Evolutionary conservation across 768 basidiomycete genomes (phyloP).

Genomic region (Lactifluus subvellereus): DNA sequence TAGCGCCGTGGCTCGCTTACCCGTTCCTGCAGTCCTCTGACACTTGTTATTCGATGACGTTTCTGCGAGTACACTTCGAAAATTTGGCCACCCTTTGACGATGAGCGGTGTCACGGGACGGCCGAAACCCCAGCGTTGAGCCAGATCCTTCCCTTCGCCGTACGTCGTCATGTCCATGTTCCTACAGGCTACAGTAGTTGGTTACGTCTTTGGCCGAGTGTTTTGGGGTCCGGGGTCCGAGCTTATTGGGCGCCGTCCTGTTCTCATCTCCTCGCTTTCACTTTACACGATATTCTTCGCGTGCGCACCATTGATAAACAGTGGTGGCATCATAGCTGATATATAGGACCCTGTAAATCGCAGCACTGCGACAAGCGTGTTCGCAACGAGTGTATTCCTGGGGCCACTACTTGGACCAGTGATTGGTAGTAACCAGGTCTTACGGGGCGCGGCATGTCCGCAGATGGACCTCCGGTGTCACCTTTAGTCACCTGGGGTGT

Average conservation of each 20-base stretch:
- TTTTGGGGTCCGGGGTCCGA: slow-evolving; percentile 24
- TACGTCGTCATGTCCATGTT: slow-evolving; percentile 14
- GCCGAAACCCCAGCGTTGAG: too few species aligned
- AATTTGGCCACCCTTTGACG: too few species aligned
- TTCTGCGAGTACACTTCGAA: too few species aligned
- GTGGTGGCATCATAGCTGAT: slow-evolving; percentile 24
- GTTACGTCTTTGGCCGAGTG: slow-evolving; percentile 12
- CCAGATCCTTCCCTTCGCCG: not conserved
- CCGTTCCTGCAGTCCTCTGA: too few species aligned
- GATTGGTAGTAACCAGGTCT: slow-evolving; percentile 18
- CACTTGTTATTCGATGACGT: too few species aligned
- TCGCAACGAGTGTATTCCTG: slow-evolving; percentile 22
- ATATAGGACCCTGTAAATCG: slow-evolving; percentile 24
- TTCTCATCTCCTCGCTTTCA: slow-evolving; percentile 9
- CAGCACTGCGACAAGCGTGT: slow-evolving; percentile 21
- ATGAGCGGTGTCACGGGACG: too few species aligned
- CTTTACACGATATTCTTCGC: slow-evolving; percentile 23
- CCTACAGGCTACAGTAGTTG: slow-evolving; percentile 2
- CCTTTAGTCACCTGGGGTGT: not conserved
- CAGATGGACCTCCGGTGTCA: not conserved
- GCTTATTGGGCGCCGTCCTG: slow-evolving; percentile 15
- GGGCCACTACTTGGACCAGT: slow-evolving; percentile 27
- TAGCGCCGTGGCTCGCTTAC: too few species aligned
- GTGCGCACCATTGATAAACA: slow-evolving; percentile 20
- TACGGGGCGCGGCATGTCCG: not conserved